phyloP scores from a whole-genome alignment of 2,329 filamentous ascomycete genomes.

The Arthrobotrys musiformis region DNA sequence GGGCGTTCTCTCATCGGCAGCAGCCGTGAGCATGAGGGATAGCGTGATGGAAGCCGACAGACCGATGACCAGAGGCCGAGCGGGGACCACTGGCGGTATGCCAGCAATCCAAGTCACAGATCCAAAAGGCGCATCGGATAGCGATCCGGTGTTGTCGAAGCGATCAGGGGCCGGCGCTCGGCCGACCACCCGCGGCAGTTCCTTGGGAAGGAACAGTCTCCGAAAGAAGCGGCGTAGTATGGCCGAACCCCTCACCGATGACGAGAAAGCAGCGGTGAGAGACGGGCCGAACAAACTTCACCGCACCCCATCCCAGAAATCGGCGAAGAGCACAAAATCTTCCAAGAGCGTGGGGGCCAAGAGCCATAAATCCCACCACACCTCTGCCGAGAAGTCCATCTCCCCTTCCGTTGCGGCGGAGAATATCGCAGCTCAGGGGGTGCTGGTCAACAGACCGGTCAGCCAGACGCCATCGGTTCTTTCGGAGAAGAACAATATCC shows the following conservation, averaged over 20 bases:
- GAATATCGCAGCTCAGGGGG: conserved; percentile 21
- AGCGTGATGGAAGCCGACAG: conserved; percentile 45
- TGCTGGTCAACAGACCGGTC: conserved; percentile 21
- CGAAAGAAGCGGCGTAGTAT: conserved; percentile 42
- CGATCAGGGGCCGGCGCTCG: background rate
- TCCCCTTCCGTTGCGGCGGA: conserved; percentile 18
- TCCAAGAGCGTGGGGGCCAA: conserved; percentile 45
- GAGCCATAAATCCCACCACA: conserved; percentile 14
- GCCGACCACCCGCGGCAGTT: conserved; percentile 37
- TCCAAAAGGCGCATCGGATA: conserved; percentile 21
- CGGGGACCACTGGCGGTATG: conserved; percentile 14
- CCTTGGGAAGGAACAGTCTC: conserved; percentile 39
- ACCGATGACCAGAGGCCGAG: conserved; percentile 25
- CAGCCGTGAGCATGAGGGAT: conserved; percentile 26
- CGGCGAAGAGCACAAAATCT: conserved; percentile 31
- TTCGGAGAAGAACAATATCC: conserved; percentile 31
- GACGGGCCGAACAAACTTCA: conserved; percentile 36
- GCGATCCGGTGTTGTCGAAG: conserved; percentile 36
- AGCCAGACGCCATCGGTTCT: conserved; percentile 22
- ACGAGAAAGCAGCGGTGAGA: conserved; percentile 27
- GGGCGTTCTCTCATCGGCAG: conserved; percentile 26
- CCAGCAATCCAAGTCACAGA: conserved; percentile 47
- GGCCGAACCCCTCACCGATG: conserved; percentile 38
- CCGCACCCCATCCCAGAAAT: conserved; percentile 27
- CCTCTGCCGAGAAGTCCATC: conserved; percentile 2